Evolutionary conservation across 208 protist species (phyloP), one percentile per base, ranked within the genome.

Genomic region (Leishmania gerbilli): DNA sequence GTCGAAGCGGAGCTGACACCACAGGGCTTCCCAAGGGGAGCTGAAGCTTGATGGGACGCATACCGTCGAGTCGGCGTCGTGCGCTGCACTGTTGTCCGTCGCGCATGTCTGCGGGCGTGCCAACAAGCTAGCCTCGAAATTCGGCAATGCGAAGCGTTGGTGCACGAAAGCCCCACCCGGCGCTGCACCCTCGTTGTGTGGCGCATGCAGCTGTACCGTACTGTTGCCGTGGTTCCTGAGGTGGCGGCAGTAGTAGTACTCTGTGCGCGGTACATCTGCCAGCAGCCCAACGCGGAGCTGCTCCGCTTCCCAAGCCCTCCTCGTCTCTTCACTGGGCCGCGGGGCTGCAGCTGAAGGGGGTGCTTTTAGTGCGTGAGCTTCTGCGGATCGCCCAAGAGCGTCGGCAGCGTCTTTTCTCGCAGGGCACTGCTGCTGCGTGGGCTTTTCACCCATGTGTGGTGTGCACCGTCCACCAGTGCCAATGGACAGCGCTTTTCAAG

Each of bases 211-310:
- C 13, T 74, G 34, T 5, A 37, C 69, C 19, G 6, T n/a, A 49
- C 15, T 62, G 24, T 45, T 34, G 55, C 47, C 2, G 37, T 69
- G 27, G 60, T 13, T 74, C 17, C 60, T 40, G 15, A 64, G 1
- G 49, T 62, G 45, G 15, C 27, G 31, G 72, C 78, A 21, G n/a
- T 80, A 45, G 76, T 79, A 89, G 58, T 67, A 27, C 77, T 90
- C 75, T 19, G 71, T 83, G 9, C 47, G 68, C 69, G 89, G 89
- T 34, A 93, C 84, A 34, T 77, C 72, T 1, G 91, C 85, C 37
- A 58, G 75, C 42, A 51, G 53, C 0, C 87, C 87, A 9, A 92
- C 40, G 24, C 78, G 49, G 37, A 55, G 68, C 47, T 94, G 91
- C 64, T 86, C 72, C 56, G 24, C 69, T 42, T 62, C 53, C 91